phyloP scores from a whole-genome alignment of 129 eudicot species.

The Saussurea involucrata region DNA sequence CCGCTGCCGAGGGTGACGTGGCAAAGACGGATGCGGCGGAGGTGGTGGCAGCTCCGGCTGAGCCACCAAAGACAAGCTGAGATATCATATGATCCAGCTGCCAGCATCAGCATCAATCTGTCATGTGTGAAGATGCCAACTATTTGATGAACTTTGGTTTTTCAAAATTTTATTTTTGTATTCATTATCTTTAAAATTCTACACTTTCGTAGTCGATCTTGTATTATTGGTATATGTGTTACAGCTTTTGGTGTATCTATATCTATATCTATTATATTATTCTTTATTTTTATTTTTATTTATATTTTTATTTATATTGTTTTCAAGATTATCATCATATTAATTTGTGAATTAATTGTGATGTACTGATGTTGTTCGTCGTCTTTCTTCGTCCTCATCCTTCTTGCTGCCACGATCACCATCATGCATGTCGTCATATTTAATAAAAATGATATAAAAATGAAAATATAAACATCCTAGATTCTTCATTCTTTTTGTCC shows the following conservation, averaged over 20 bases:
- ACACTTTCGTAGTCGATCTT: constrained; percentile 26
- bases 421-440: neutral
- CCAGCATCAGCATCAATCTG: neutral
- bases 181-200: constrained; percentile 6
- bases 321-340: neutral
- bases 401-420: neutral
- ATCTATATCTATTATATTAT: neutral
- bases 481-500: neutral
- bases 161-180: neutral
- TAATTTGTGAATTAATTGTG: neutral
- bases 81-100: neutral
- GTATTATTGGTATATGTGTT: constrained; percentile 10
- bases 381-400: neutral
- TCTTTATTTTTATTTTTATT: neutral
- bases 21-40: constrained; percentile 31
- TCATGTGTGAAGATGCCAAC: constrained; percentile 16
- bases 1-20: constrained; percentile 9
- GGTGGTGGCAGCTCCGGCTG: constrained; percentile 43
- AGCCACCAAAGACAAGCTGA: constrained; percentile 48
- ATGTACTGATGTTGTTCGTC: neutral
- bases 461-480: neutral
- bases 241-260: constrained; percentile 12
- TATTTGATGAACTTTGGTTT: constrained; percentile 13
- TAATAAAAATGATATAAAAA: neutral
- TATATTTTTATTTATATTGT: neutral